Conservation (phyloP, 108 stramenopile genomes). For the Cyclotella distinguenda region DNA sequence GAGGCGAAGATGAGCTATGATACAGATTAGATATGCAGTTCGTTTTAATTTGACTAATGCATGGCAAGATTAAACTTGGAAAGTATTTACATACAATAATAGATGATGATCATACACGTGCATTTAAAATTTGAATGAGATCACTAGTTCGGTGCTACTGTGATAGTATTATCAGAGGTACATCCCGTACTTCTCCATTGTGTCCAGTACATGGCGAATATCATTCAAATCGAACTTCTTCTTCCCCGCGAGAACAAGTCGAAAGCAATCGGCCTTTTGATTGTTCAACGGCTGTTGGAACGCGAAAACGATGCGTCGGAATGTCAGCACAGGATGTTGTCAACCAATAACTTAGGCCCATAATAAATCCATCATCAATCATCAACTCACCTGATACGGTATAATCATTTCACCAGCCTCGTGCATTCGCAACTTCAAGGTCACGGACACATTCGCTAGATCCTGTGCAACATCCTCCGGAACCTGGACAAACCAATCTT, state of each 20-base stretch:
- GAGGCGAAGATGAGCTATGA: no score
- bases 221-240: slow-evolving; percentile 43
- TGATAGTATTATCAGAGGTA: slow-evolving; percentile 41
- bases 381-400: slow-evolving; percentile 46
- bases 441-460: slow-evolving; percentile 45
- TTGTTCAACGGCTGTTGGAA: slow-evolving; percentile 40
- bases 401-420: slow-evolving; percentile 57
- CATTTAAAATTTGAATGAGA: no score
- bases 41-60: no score
- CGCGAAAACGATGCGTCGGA: neutral
- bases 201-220: slow-evolving; percentile 43
- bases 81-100: no score
- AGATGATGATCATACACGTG: no score
- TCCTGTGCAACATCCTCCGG: slow-evolving; percentile 50
- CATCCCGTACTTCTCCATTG: slow-evolving; percentile 55
- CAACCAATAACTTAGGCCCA: no score
- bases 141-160: no score
- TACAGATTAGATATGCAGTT: no score
- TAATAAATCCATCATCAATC: no score
- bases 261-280: slow-evolving; percentile 61
- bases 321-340: neutral
- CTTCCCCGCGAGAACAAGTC: slow-evolving; percentile 54
- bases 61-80: no score
- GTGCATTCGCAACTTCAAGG: slow-evolving; percentile 48
- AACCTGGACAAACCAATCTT: slow-evolving; percentile 31